phyloP scores from a whole-genome alignment of 345 rosid genomes.

The Jatropha curcas region DNA sequence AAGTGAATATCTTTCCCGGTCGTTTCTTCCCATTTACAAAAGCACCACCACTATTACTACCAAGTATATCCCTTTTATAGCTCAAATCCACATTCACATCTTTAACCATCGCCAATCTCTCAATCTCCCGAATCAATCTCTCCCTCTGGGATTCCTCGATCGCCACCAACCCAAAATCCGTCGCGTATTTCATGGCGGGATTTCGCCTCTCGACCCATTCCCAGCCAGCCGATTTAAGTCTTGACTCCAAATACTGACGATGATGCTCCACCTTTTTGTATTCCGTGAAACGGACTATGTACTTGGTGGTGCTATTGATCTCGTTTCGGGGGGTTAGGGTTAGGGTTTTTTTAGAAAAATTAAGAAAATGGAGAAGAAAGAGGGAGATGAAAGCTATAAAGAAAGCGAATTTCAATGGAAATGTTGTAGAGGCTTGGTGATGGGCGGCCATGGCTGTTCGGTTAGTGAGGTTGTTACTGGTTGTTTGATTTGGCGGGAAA shows the following conservation, averaged over 20 bases:
- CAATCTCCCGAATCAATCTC: slow-evolving; percentile 56
- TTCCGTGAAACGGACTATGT: slow-evolving; percentile 76
- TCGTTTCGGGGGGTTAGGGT: slow-evolving; percentile 21
- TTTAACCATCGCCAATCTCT: slow-evolving; percentile 59
- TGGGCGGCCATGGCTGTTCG: slow-evolving; percentile 12
- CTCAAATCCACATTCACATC: slow-evolving; percentile 72
- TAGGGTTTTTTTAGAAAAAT: slow-evolving; percentile 20
- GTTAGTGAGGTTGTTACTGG: background rate
- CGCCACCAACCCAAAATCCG: slow-evolving; percentile 78
- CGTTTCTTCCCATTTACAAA: slow-evolving; percentile 66
- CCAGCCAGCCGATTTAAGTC: slow-evolving; percentile 64
- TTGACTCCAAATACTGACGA: slow-evolving; percentile 56
- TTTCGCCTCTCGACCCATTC: slow-evolving; percentile 82
- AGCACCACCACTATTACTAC: slow-evolving; percentile 31
- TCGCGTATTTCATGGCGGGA: slow-evolving; percentile 69
- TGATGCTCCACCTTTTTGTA: slow-evolving; percentile 57
- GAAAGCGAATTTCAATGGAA: slow-evolving; percentile 14
- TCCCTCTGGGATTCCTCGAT: slow-evolving; percentile 54
- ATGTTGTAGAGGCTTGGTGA: background rate
- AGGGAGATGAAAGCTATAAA: slow-evolving; percentile 19
- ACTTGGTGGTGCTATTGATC: slow-evolving; percentile 26
- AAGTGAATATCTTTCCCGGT: slow-evolving; percentile 84
- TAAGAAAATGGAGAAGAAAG: slow-evolving; percentile 7
- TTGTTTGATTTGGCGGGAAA: slow-evolving; percentile 27
- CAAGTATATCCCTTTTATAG: slow-evolving; percentile 67